These are phyloP conservation scores for Alternaria brassicae DNA, from an alignment of 2,329 filamentous ascomycete species.

Conservation along the genomic window DNA sequence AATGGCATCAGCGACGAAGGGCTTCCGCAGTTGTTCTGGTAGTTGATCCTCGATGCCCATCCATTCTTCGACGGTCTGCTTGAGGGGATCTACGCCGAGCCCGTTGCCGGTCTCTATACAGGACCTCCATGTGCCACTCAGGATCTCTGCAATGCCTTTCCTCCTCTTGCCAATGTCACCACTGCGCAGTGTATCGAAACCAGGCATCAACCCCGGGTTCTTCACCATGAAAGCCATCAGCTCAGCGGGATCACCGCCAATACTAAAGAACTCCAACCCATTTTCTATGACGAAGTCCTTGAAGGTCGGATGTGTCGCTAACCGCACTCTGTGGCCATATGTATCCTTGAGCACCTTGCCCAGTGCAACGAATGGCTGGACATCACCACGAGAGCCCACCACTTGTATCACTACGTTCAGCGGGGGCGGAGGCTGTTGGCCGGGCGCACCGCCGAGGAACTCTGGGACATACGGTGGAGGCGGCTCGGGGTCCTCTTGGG, in stretches of 20 bases:
- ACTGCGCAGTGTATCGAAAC: slow-evolving; percentile 75
- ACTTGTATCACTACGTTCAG: slow-evolving; percentile 60
- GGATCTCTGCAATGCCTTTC: slow-evolving; percentile 76
- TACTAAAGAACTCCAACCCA: slow-evolving; percentile 60
- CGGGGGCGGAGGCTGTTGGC: slow-evolving; percentile 60
- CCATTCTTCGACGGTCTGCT: slow-evolving; percentile 62
- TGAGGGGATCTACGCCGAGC: slow-evolving; percentile 56
- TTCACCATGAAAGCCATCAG: slow-evolving; percentile 86
- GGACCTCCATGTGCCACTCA: slow-evolving; percentile 86
- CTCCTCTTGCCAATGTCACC: slow-evolving; percentile 79
- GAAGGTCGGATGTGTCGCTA: slow-evolving; percentile 59
- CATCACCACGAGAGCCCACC: slow-evolving; percentile 58
- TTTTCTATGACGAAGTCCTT: slow-evolving; percentile 59
- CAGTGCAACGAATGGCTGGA: slow-evolving; percentile 59
- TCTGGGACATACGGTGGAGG: slow-evolving; percentile 76
- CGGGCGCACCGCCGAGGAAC: slow-evolving; percentile 70
- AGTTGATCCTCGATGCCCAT: slow-evolving; percentile 51
- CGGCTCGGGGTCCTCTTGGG: slow-evolving; percentile 61
- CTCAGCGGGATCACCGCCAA: slow-evolving; percentile 58
- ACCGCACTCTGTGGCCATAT: slow-evolving; percentile 56
- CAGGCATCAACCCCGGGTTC: slow-evolving; percentile 84
- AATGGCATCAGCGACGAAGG: slow-evolving; percentile 84
- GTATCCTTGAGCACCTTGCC: slow-evolving; percentile 59
- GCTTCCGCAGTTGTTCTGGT: slow-evolving; percentile 51
- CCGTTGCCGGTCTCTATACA: slow-evolving; percentile 83